Evolutionary conservation across 768 basidiomycete species (phyloP).

Genomic region (Rhizopogon rudus): DNA sequence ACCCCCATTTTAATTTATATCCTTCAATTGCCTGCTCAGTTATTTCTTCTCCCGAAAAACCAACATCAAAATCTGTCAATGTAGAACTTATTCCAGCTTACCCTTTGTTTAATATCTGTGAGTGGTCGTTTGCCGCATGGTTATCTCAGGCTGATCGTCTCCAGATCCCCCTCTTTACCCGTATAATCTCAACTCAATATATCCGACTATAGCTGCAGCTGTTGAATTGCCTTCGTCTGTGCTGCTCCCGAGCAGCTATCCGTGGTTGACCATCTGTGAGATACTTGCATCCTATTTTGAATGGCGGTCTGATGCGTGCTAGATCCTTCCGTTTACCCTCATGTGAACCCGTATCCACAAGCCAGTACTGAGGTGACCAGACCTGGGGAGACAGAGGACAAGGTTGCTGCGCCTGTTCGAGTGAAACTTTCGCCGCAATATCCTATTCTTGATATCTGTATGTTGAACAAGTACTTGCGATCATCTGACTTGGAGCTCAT

Average conservation of each 20-base stretch:
- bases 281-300: neutral
- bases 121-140: constrained; percentile 8
- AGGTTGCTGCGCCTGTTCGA: neutral
- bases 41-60: neutral
- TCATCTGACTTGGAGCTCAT: neutral
- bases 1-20: constrained; percentile 39
- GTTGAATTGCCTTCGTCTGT: constrained; percentile 5
- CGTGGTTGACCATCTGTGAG: constrained; percentile 35
- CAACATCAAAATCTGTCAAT: constrained; percentile 1
- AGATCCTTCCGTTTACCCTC: constrained; percentile 22
- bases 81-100: constrained; percentile 9
- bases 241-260: constrained; percentile 23
- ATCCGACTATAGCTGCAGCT: constrained; percentile 16
- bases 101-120: constrained; percentile 29
- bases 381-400: constrained; percentile 1
- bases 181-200: constrained; percentile 30
- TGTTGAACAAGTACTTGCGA: constrained; percentile 6
- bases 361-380: constrained; percentile 3
- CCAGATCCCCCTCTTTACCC: constrained; percentile 39
- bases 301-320: constrained; percentile 2
- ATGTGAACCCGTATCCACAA: constrained; percentile 11
- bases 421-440: constrained; percentile 13
- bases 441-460: constrained; percentile 31
- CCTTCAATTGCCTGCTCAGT: constrained; percentile 17
- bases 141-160: neutral